Conservation (phyloP, 345 rosid species). For the Sonneratia alba region DNA sequence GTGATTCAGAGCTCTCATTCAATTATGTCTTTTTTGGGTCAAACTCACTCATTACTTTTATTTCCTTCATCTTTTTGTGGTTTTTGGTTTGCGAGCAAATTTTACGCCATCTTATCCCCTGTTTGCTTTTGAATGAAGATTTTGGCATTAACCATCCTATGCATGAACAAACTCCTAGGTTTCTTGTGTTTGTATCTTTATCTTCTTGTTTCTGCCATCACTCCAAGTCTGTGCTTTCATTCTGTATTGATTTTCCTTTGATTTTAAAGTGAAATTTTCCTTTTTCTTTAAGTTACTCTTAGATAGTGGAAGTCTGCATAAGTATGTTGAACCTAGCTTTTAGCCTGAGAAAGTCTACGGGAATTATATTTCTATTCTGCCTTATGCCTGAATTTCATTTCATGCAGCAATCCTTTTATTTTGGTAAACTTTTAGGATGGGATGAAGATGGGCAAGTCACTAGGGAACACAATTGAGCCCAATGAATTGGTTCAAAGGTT, state of each 20-base stretch:
- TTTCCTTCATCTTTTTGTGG: not conserved
- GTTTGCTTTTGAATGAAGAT: not conserved
- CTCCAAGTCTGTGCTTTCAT: not conserved
- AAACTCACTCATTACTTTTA: not conserved
- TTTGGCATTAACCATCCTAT: not conserved
- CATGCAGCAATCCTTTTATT: conserved; percentile 45
- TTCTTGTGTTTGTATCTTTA: not conserved
- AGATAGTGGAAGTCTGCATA: not conserved
- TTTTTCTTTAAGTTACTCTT: not conserved
- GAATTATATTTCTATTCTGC: conserved; percentile 5
- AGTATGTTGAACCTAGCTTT: not conserved
- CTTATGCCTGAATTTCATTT: conserved; percentile 32
- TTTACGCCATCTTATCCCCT: not conserved
- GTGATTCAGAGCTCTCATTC: not conserved
- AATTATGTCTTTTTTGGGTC: not conserved
- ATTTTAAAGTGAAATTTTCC: not conserved
- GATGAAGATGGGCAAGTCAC: conserved; percentile 95
- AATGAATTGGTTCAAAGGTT: conserved; percentile 66
- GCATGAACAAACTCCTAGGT: not conserved
- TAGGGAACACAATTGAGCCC: conserved; percentile 89
- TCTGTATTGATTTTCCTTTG: not conserved
- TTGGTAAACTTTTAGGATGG: conserved; percentile 70
- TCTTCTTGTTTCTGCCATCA: not conserved
- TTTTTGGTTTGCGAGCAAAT: not conserved
- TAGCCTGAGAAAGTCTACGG: not conserved